phyloP scores from a whole-genome alignment of 2,329 filamentous ascomycete species.

The Talaromyces sp. region DNA sequence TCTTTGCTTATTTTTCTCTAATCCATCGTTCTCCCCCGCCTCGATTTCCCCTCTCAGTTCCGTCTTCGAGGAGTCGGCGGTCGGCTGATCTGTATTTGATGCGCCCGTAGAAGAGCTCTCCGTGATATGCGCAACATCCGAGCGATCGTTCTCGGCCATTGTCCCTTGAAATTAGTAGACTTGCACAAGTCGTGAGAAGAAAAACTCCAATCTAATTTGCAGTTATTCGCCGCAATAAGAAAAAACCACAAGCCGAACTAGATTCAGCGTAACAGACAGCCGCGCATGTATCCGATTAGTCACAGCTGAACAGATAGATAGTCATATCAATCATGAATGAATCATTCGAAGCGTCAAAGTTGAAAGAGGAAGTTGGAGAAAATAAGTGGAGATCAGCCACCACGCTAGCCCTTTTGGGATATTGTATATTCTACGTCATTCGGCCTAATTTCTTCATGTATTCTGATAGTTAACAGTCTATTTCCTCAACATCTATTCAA shows the following conservation, averaged over 20 bases:
- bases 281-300: background rate
- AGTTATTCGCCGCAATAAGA: background rate
- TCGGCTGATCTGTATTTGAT: background rate
- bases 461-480: too few species aligned
- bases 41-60: background rate
- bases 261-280: background rate
- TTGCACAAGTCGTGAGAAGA: background rate
- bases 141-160: background rate
- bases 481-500: too few species aligned
- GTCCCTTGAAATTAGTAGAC: constrained; percentile 2
- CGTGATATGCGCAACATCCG: background rate
- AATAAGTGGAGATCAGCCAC: too few species aligned
- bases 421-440: too few species aligned
- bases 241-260: background rate
- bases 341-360: background rate
- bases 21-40: background rate
- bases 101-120: background rate
- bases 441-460: too few species aligned
- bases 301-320: background rate
- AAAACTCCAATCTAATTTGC: constrained; percentile 9
- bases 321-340: background rate
- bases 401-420: too few species aligned
- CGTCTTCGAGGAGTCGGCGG: background rate
- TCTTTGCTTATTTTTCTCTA: background rate
- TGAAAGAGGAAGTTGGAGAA: background rate